Base-by-base conservation (phyloP, 2,329 filamentous ascomycete species). In the Pestalotiopsis sp. region DNA sequence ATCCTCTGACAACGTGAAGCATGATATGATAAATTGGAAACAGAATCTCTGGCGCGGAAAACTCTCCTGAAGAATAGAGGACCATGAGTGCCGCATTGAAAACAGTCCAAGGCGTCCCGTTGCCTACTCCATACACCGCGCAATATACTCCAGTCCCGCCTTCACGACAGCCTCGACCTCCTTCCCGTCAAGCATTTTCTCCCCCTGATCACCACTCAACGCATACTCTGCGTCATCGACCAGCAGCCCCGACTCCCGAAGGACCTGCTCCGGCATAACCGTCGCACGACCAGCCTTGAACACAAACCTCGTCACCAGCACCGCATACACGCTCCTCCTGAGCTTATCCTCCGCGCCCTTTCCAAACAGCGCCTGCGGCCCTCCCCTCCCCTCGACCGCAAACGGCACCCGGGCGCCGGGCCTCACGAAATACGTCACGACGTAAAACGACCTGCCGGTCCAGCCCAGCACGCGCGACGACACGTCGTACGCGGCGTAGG, bases 381-480 rank as follows among this genome's bases (percentile, higher is more conserved):
- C 66, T 6, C 66, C 66, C 25, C 11, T 9, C 17, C 49, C 57
- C 27, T 67, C 66, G 4, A 49, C n/a, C 9, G 49, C 14, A 52
- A 41, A 39, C 20, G 66, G 66, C 13, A 67, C 23, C 41, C 11
- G 17, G 14, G 31, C 13, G 5, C 59, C 58, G 0, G 59, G 57
- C 59, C 27, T 61, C 6, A 63, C 2, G n/a, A 67, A 67, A 27
- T 67, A 67, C 9, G 59, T 63, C 2, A 66, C 64, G 3, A 60
- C 31, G 23, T 66, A 66, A 9, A 66, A 38, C 7, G 64, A 17
- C 38, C 3, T n/a, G 23, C 63, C 66, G 13, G 36, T 57, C 59
- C 66, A 67, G 4, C 23, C 39, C 23, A 67, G 52, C 2, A 67
- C 61, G 9, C 66, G 66, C 59, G 66, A 67, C 14, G 66, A 67